phyloP scores from a whole-genome alignment of 1,139 yeast genomes.

The Lodderomyces beijingensis region DNA sequence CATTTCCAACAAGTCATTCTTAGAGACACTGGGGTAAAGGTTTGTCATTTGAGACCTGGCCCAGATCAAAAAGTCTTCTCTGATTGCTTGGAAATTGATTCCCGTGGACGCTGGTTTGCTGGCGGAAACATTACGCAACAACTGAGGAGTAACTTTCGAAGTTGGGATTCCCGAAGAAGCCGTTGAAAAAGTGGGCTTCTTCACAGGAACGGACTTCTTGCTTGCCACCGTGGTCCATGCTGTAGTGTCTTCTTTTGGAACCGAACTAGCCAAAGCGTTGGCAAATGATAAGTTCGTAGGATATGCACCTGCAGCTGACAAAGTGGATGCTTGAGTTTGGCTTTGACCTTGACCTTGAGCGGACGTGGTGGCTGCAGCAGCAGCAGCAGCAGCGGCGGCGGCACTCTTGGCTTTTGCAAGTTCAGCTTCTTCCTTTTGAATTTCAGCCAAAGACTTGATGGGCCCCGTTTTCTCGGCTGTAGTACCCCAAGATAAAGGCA shows the following conservation, averaged over 20 bases:
- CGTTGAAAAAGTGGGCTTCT: slow-evolving; percentile 19
- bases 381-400: slow-evolving; percentile 10
- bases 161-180: slow-evolving; percentile 22
- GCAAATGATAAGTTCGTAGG: slow-evolving; percentile 26
- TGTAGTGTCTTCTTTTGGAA: slow-evolving; percentile 24
- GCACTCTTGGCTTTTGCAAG: slow-evolving; percentile 28
- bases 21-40: slow-evolving; percentile 69
- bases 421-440: slow-evolving; percentile 44
- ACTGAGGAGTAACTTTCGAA: slow-evolving; percentile 36
- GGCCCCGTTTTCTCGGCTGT: slow-evolving; percentile 17
- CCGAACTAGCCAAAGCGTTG: slow-evolving; percentile 23
- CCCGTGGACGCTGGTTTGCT: slow-evolving; percentile 23
- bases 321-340: neutral
- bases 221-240: slow-evolving; percentile 45
- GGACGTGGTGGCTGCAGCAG: slow-evolving; percentile 13
- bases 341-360: neutral
- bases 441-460: slow-evolving; percentile 38
- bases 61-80: slow-evolving; percentile 80
- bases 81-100: slow-evolving; percentile 27
- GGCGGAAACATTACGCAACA: slow-evolving; percentile 45
- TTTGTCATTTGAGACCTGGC: slow-evolving; percentile 71
- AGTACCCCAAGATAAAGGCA: slow-evolving; percentile 58
- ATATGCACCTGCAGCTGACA: neutral
- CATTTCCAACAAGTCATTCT: slow-evolving; percentile 74
- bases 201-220: slow-evolving; percentile 16